Percentiles rank a stretch among this genome's conserved stretches.
These are phyloP conservation scores for Coemansia asiatica DNA, from an alignment of 192 early-diverging fungal species.

Conservation along the genomic window DNA sequence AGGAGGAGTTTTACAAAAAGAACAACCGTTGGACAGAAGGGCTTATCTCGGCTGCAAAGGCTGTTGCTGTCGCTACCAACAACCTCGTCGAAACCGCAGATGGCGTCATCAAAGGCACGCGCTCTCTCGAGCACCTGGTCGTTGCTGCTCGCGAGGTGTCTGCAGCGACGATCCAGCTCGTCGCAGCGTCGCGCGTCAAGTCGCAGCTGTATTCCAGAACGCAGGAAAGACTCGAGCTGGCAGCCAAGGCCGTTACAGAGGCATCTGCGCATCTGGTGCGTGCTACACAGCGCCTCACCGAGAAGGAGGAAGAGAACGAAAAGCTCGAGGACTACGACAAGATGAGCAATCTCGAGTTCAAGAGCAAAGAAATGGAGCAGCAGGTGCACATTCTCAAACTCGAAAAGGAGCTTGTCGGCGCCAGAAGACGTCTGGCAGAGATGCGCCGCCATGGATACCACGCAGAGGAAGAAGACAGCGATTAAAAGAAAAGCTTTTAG, in stretches of 20 bases:
- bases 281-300: conserved; percentile 81
- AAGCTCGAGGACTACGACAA: conserved; percentile 63
- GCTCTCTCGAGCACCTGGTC: conserved; percentile 90
- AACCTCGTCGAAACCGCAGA: conserved; percentile 93
- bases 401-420: conserved; percentile 86
- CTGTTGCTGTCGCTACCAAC: conserved; percentile 91
- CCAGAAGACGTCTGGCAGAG: conserved; percentile 85
- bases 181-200: conserved; percentile 95
- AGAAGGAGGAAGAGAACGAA: conserved; percentile 65
- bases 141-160: conserved; percentile 97
- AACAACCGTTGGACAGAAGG: conserved; percentile 99
- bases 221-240: conserved; percentile 90
- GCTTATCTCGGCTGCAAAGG: conserved; percentile 92
- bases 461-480: conserved; percentile 48
- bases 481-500: too few relatives aligned
- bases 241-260: conserved; percentile 90
- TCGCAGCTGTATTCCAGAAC: conserved; percentile 87
- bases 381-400: conserved; percentile 95
- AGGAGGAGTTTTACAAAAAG: conserved; percentile 96
- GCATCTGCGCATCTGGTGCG: conserved; percentile 88
- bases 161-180: conserved; percentile 94
- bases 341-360: conserved; percentile 89
- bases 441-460: conserved; percentile 87
- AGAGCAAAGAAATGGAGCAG: conserved; percentile 96
- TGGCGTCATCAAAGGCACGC: conserved; percentile 88